Percentiles rank a stretch among this genome's conserved stretches.
phyloP scores from a whole-genome alignment of 805 yeast species.

The Saccharomycopsis schoenii region DNA sequence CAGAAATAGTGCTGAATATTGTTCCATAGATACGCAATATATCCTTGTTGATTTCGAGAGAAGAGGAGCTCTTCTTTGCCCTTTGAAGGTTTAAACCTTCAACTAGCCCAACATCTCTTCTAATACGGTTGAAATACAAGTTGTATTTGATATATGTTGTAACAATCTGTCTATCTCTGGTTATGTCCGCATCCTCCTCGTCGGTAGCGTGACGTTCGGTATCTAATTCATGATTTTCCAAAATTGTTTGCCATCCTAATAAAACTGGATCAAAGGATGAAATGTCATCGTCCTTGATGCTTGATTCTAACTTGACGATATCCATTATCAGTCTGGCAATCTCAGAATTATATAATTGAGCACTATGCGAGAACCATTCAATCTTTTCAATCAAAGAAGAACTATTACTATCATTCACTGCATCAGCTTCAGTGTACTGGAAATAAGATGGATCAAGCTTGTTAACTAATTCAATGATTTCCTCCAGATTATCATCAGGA shows the following conservation, averaged over 20 bases:
- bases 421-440: constrained; percentile 17
- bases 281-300: constrained; percentile 28
- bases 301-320: constrained; percentile 25
- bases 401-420: constrained; percentile 19
- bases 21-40: constrained; percentile 39
- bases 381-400: constrained; percentile 35
- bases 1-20: constrained; percentile 42
- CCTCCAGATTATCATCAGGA: constrained; percentile 21
- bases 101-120: constrained; percentile 55
- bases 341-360: constrained; percentile 59
- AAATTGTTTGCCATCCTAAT: constrained; percentile 60
- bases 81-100: constrained; percentile 22
- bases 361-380: constrained; percentile 52
- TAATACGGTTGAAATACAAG: constrained; percentile 51
- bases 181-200: constrained; percentile 40
- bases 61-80: constrained; percentile 18
- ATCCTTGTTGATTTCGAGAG: constrained; percentile 25
- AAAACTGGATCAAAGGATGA: constrained; percentile 47
- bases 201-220: constrained; percentile 36
- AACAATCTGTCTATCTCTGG: constrained; percentile 65
- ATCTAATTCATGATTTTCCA: constrained; percentile 47
- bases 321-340: constrained; percentile 50
- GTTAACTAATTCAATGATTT: constrained; percentile 32
- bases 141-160: constrained; percentile 68
- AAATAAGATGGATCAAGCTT: constrained; percentile 25